phyloP scores from a whole-genome alignment of 177 flowering plant species.

The Vitis hybrid region DNA sequence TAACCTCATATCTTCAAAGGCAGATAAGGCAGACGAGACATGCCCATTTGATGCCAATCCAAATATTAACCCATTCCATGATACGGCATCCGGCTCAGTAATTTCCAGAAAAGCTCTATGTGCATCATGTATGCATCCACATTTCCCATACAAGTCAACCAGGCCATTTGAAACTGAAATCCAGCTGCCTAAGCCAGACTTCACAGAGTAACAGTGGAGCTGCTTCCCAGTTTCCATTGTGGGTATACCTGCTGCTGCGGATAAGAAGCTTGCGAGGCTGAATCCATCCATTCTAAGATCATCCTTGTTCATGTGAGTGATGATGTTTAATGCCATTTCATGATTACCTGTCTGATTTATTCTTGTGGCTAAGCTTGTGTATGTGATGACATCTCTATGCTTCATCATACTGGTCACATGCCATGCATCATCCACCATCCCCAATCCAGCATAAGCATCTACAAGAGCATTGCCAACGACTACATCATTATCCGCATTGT shows the following conservation, averaged over 20 bases:
- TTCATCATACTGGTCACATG: constrained; percentile 31
- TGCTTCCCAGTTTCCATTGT: constrained; percentile 52
- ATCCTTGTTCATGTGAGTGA: constrained; percentile 34
- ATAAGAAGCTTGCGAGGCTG: constrained; percentile 51
- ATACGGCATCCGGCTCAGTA: constrained; percentile 42
- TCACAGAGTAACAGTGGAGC: constrained; percentile 50
- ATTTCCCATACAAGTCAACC: constrained; percentile 64
- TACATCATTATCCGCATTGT: constrained; percentile 25
- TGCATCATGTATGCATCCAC: constrained; percentile 41
- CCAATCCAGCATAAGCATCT: constrained; percentile 49
- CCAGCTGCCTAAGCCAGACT: constrained; percentile 42
- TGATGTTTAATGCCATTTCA: constrained; percentile 39
- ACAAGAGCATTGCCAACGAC: constrained; percentile 54
- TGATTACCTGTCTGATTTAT: constrained; percentile 47
- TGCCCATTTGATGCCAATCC: constrained; percentile 50
- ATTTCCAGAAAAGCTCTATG: constrained; percentile 39
- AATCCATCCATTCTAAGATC: constrained; percentile 45
- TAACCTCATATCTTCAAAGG: constrained; percentile 62
- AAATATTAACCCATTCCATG: constrained; percentile 62
- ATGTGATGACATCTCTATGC: constrained; percentile 52
- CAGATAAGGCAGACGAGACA: constrained; percentile 41
- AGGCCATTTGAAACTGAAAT: constrained; percentile 55
- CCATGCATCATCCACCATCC: constrained; percentile 47
- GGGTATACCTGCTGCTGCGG: constrained; percentile 52
- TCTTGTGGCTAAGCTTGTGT: constrained; percentile 52